Conservation (phyloP, 2,329 filamentous ascomycete species). For the Aspergillus ibericus region DNA sequence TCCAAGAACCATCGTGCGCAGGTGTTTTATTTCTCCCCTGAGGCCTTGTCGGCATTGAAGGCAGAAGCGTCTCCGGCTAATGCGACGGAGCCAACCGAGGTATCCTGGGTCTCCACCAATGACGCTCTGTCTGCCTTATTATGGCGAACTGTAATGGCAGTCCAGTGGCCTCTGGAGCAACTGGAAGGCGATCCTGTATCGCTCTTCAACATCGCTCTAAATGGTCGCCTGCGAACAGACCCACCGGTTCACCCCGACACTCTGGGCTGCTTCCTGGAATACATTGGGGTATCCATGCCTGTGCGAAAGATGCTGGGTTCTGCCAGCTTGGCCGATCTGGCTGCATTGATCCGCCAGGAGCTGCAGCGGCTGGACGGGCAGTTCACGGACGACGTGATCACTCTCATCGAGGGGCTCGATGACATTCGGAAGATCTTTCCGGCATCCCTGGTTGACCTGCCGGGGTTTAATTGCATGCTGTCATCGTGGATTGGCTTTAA, state of each 20-base stretch:
- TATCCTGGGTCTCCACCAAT: constrained; percentile 35
- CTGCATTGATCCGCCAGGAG: constrained; percentile 36
- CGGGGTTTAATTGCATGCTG: constrained; percentile 34
- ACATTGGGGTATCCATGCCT: constrained; percentile 26
- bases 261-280: constrained; percentile 44
- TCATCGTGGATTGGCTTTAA: constrained; percentile 37
- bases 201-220: constrained; percentile 41
- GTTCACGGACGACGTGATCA: constrained; percentile 30
- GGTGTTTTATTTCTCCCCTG: constrained; percentile 33
- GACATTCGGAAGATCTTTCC: constrained; percentile 34
- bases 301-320: constrained; percentile 30
- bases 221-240: constrained; percentile 37
- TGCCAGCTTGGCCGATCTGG: constrained; percentile 35
- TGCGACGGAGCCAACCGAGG: constrained; percentile 24
- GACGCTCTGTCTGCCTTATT: constrained; percentile 40
- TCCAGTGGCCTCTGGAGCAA: constrained; percentile 31
- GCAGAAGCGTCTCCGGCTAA: constrained; percentile 32
- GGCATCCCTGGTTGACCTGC: constrained; percentile 38
- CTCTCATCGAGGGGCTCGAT: constrained; percentile 32
- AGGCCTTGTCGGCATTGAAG: constrained; percentile 31
- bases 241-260: constrained; percentile 37
- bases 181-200: constrained; percentile 36
- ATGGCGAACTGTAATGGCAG: constrained; percentile 34
- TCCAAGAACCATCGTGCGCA: constrained; percentile 34
- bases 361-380: constrained; percentile 32